phyloP scores from a whole-genome alignment of 768 basidiomycete genomes.

The Mycena crocata region DNA sequence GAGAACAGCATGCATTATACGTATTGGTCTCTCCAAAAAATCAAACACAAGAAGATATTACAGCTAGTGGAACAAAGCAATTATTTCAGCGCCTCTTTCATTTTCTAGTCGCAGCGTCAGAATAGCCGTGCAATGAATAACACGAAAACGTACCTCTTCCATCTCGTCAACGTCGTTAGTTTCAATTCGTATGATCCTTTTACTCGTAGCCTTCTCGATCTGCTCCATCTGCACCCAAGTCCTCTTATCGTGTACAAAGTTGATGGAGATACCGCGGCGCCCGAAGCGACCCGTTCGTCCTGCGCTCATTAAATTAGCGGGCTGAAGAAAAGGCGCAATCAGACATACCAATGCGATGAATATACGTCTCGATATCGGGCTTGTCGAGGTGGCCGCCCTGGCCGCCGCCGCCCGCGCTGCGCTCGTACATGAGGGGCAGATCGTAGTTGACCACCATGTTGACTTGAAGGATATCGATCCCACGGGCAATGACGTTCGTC shows the following conservation, averaged over 20 bases:
- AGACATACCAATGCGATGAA: slow-evolving; percentile 92
- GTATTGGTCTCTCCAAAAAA: slow-evolving; percentile 10
- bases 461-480: slow-evolving; percentile 98
- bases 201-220: slow-evolving; percentile 84
- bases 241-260: slow-evolving; percentile 92
- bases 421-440: slow-evolving; percentile 86
- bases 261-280: slow-evolving; percentile 95
- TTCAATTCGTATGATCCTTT: slow-evolving; percentile 86
- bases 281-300: slow-evolving; percentile 99
- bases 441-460: slow-evolving; percentile 99
- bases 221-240: slow-evolving; percentile 92
- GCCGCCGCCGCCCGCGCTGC: slow-evolving; percentile 60
- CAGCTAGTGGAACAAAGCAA: slow-evolving; percentile 22
- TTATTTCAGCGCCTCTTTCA: slow-evolving; percentile 85
- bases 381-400: slow-evolving; percentile 43
- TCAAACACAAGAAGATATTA: slow-evolving; percentile 30
- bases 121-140: slow-evolving; percentile 4
- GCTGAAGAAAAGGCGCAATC: background rate
- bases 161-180: slow-evolving; percentile 93
- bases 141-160: slow-evolving; percentile 77
- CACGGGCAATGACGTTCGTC: slow-evolving; percentile 97
- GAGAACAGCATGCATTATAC: too few species aligned
- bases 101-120: slow-evolving; percentile 61
- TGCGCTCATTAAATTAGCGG: slow-evolving; percentile 43
- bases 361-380: slow-evolving; percentile 96